Evolutionary conservation across 1,284 basidiomycete species (phyloP).

Genomic region (Psilocybe mexicana): DNA sequence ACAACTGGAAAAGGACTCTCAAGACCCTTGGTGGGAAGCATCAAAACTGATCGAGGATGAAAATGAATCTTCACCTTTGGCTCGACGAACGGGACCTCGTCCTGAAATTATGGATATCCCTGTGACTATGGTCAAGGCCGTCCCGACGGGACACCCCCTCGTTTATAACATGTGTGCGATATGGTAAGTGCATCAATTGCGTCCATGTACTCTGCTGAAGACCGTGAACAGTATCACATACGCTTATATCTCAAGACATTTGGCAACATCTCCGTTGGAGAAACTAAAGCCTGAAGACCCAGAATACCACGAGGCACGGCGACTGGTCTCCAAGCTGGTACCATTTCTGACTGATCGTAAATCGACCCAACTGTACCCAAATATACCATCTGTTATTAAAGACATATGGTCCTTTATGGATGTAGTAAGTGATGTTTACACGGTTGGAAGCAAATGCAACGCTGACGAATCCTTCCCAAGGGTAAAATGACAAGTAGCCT

Average conservation of each 20-base stretch:
- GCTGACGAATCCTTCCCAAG: conserved; percentile 31
- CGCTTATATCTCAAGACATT: conserved; percentile 58
- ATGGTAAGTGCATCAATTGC: conserved; percentile 48
- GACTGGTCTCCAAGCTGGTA: conserved; percentile 48
- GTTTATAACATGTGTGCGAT: conserved; percentile 66
- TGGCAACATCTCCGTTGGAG: conserved; percentile 59
- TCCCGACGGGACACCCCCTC: conserved; percentile 44
- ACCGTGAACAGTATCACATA: conserved; percentile 56
- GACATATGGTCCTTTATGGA: conserved; percentile 63
- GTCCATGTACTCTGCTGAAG: not conserved
- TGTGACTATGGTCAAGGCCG: conserved; percentile 41
- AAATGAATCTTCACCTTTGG: not conserved
- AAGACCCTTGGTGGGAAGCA: conserved; percentile 68
- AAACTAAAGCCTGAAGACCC: conserved; percentile 36
- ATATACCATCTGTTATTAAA: conserved; percentile 51
- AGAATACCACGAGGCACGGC: conserved; percentile 47
- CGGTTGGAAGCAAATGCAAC: conserved; percentile 12
- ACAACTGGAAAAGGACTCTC: conserved; percentile 46
- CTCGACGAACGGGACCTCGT: conserved; percentile 32
- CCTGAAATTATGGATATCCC: conserved; percentile 56
- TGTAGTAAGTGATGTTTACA: conserved; percentile 38
- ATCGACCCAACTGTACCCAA: conserved; percentile 50
- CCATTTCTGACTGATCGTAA: conserved; percentile 64
- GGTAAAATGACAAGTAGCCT: conserved; percentile 44
- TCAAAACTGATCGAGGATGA: conserved; percentile 16